These are phyloP conservation scores for Phalaenopsis aphrodite DNA, from an alignment of 106 monocot species.

Conservation along the genomic window DNA sequence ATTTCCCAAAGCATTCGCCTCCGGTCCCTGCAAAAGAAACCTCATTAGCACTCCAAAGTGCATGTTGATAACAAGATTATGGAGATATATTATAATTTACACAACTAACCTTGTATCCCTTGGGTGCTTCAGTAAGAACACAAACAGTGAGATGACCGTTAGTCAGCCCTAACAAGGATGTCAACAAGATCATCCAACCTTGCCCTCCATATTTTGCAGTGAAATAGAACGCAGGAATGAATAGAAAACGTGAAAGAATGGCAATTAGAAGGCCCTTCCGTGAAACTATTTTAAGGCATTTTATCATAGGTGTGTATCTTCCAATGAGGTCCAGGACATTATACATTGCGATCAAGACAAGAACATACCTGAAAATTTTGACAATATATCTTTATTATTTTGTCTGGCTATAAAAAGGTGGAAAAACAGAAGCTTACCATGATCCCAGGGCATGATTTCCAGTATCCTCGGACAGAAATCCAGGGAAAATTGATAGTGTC, in stretches of 20 bases:
- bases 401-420: no score
- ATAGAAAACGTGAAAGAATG: constrained; percentile 44
- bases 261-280: constrained; percentile 37
- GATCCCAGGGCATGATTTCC: constrained; percentile 73
- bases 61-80: not conserved
- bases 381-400: not conserved
- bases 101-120: constrained; percentile 55
- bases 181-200: constrained; percentile 78
- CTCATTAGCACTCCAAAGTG: not conserved
- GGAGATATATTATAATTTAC: not conserved
- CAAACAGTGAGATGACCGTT: constrained; percentile 83
- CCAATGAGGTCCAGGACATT: constrained; percentile 80
- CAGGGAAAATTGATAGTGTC: constrained; percentile 85
- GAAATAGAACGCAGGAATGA: constrained; percentile 89
- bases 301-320: constrained; percentile 51
- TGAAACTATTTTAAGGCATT: constrained; percentile 39
- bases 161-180: constrained; percentile 59
- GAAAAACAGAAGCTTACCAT: constrained; percentile 36
- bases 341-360: constrained; percentile 77
- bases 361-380: constrained; percentile 53
- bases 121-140: constrained; percentile 53
- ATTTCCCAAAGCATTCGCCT: constrained; percentile 21
- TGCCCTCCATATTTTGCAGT: constrained; percentile 69
- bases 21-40: constrained; percentile 13
- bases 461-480: constrained; percentile 84